Conservation (phyloP, 2,329 filamentous ascomycete genomes). For the Ophiostoma ips region DNA sequence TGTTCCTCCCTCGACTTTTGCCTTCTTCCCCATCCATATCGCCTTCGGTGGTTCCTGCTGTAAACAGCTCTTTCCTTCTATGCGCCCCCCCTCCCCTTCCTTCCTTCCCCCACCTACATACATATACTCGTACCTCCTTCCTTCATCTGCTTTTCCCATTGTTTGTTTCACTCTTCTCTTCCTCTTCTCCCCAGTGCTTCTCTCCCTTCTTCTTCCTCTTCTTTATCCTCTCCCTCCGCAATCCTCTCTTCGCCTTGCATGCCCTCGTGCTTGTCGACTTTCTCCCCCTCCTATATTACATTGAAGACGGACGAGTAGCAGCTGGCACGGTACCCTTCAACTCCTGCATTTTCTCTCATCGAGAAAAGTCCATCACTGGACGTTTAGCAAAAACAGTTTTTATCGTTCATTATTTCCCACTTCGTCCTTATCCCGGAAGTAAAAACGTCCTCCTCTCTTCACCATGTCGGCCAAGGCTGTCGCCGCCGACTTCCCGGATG, state of each 20-base stretch:
- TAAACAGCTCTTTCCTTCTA: not conserved
- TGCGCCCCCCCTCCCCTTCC: not conserved
- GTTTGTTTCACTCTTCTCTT: not conserved
- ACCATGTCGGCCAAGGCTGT: constrained; percentile 24
- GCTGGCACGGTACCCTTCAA: not conserved
- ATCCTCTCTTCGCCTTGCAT: not conserved
- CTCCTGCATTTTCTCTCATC: not conserved
- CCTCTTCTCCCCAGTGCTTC: not conserved
- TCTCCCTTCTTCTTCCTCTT: not conserved
- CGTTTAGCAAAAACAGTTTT: not conserved
- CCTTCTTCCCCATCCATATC: constrained; percentile 9
- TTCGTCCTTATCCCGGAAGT: not conserved
- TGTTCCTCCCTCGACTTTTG: not conserved
- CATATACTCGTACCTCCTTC: not conserved
- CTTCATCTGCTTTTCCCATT: not conserved
- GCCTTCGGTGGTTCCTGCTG: not conserved
- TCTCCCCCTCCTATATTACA: constrained; percentile 3
- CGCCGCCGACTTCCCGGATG: constrained; percentile 33
- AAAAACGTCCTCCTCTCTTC: not conserved
- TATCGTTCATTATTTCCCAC: no score
- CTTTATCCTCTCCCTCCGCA: not conserved
- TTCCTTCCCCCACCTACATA: not conserved
- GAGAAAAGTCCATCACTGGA: not conserved
- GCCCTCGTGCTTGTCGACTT: not conserved
- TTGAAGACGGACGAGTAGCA: not conserved